Percentiles rank a stretch among this genome's conserved stretches.
phyloP scores from a whole-genome alignment of 345 rosid genomes.

The Xanthoceras sorbifolium region DNA sequence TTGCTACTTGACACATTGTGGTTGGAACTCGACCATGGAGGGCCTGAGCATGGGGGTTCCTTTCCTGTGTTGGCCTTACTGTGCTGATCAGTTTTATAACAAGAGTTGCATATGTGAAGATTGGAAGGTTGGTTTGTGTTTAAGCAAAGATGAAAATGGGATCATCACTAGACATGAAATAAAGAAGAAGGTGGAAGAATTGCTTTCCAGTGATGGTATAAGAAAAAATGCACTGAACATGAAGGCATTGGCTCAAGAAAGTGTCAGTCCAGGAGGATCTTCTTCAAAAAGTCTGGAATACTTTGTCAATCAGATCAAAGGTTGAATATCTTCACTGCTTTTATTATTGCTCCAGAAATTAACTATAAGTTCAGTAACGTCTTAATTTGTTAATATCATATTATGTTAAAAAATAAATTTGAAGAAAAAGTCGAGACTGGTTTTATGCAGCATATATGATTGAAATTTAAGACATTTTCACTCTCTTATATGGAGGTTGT shows the following conservation, averaged over 20 bases:
- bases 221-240: conserved; percentile 3
- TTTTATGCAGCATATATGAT: no score
- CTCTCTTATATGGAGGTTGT: no score
- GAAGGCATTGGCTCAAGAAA: conserved; percentile 18
- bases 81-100: conserved; percentile 30
- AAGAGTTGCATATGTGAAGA: conserved; percentile 28
- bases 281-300: conserved; percentile 10
- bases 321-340: background rate
- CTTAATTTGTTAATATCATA: background rate
- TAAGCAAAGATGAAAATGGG: conserved; percentile 22
- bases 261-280: conserved; percentile 17
- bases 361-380: background rate
- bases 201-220: conserved; percentile 11
- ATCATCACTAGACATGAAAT: conserved; percentile 25
- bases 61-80: conserved; percentile 40
- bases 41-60: conserved; percentile 34
- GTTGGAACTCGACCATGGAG: conserved; percentile 45
- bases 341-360: background rate
- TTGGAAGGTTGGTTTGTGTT: conserved; percentile 28
- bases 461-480: no score
- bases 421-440: no score
- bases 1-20: conserved; percentile 43
- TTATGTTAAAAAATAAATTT: no score
- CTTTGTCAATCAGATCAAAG: background rate
- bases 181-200: conserved; percentile 15